phyloP scores from a whole-genome alignment of 2,329 filamentous ascomycete genomes.

The Botrytis fabae region DNA sequence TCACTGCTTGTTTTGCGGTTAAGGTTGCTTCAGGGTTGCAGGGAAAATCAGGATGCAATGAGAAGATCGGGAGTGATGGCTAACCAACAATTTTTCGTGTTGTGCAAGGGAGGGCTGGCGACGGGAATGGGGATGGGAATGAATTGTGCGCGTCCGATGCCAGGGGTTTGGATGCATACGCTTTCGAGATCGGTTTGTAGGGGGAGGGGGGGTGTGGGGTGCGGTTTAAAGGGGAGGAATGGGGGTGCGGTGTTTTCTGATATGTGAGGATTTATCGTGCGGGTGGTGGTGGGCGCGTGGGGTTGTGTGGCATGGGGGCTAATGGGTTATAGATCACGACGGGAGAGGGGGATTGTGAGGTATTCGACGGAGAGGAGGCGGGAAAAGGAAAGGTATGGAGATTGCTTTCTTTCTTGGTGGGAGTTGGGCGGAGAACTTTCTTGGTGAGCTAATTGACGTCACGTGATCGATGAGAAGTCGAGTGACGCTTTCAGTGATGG shows the following conservation, averaged over 20 bases:
- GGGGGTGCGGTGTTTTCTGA: not conserved
- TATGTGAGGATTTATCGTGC: not conserved
- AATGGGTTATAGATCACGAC: not conserved
- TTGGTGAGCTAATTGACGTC: not conserved
- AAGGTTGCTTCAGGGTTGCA: not conserved
- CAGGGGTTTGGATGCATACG: not conserved
- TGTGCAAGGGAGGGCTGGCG: not conserved
- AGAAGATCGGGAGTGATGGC: not conserved
- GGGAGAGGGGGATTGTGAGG: not conserved
- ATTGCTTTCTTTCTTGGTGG: not conserved
- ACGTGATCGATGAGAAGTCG: not conserved
- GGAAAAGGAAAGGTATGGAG: slow-evolving; percentile 5
- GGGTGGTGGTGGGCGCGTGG: not conserved
- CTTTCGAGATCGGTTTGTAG: not conserved
- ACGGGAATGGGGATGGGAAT: not conserved
- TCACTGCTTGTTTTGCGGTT: too few relatives aligned
- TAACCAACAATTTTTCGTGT: not conserved
- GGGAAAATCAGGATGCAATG: not conserved
- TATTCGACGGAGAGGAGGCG: slow-evolving; percentile 8
- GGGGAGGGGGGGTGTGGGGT: not conserved
- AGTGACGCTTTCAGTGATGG: not conserved
- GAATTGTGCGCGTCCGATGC: not conserved
- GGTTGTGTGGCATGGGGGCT: not conserved
- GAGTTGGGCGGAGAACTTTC: not conserved
- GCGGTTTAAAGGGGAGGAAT: not conserved